Conservation (phyloP, 805 yeast species). For the Schizosaccharomyces japonicus region DNA sequence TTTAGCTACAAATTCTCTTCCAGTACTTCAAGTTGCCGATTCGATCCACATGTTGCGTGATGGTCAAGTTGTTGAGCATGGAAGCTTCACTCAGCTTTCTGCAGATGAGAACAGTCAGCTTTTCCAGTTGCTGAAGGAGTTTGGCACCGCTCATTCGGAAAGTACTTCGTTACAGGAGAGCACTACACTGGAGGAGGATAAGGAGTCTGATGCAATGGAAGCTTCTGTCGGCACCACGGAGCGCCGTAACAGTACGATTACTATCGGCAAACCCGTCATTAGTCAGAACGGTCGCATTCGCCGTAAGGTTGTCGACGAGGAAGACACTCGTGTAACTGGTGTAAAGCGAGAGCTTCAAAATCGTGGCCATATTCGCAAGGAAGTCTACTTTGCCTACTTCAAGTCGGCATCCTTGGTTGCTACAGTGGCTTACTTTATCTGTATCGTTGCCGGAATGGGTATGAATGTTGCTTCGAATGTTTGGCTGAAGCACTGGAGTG, state of each 20-base stretch:
- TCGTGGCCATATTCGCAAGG: constrained; percentile 86
- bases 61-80: constrained; percentile 19
- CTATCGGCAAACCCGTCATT: neutral
- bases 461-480: constrained; percentile 29
- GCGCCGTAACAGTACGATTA: neutral
- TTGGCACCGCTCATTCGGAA: constrained; percentile 6
- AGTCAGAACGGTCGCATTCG: neutral
- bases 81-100: constrained; percentile 12
- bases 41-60: constrained; percentile 42
- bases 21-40: constrained; percentile 56
- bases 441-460: constrained; percentile 20
- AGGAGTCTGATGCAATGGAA: neutral
- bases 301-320: constrained; percentile 7
- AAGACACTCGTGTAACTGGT: constrained; percentile 12
- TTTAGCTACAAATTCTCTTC: constrained; percentile 67
- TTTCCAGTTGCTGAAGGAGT: constrained; percentile 11
- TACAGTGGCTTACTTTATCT: constrained; percentile 34
- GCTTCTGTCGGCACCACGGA: too few relatives aligned
- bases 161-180: neutral
- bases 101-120: constrained; percentile 8
- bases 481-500: constrained; percentile 97
- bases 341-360: constrained; percentile 50
- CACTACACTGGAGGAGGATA: neutral
- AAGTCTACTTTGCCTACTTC: constrained; percentile 61
- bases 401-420: constrained; percentile 56